These are phyloP conservation scores for Hanseniaspora osmophila DNA, from an alignment of 805 yeast species.

Conservation along the genomic window DNA sequence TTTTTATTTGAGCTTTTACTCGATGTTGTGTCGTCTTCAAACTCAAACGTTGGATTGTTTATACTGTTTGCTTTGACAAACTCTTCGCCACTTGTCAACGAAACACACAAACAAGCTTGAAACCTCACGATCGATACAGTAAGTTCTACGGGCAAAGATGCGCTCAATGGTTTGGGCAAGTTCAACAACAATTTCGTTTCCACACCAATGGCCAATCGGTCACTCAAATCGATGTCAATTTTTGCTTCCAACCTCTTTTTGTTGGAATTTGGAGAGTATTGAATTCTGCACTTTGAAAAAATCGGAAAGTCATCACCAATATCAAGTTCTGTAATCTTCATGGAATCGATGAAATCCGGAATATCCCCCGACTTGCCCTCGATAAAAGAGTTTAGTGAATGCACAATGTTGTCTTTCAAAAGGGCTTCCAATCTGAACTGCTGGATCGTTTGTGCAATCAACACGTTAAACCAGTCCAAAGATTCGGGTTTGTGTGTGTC, in stretches of 20 bases:
- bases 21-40: conserved; percentile 8
- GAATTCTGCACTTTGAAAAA: conserved; percentile 80
- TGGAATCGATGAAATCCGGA: conserved; percentile 70
- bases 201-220: conserved; percentile 72
- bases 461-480: conserved; percentile 91
- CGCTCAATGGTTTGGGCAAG: conserved; percentile 72
- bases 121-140: conserved; percentile 82
- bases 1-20: background rate
- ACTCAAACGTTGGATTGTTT: conserved; percentile 5
- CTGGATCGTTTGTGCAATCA: conserved; percentile 79
- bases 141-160: conserved; percentile 72
- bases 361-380: conserved; percentile 35
- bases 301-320: conserved; percentile 93
- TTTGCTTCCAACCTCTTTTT: conserved; percentile 56
- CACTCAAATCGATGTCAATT: conserved; percentile 81
- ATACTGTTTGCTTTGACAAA: conserved; percentile 12
- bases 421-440: conserved; percentile 85
- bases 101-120: conserved; percentile 77
- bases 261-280: conserved; percentile 38
- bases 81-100: conserved; percentile 32
- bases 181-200: conserved; percentile 69
- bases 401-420: conserved; percentile 68
- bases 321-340: conserved; percentile 70
- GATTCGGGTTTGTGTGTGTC: conserved; percentile 79
- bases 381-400: conserved; percentile 57